A percentile compares a stretch with the other conserved stretches of the same genome.
Evolutionary conservation across 2,329 filamentous ascomycete species (phyloP).

Genomic region (Corniculantispora saksenae): DNA sequence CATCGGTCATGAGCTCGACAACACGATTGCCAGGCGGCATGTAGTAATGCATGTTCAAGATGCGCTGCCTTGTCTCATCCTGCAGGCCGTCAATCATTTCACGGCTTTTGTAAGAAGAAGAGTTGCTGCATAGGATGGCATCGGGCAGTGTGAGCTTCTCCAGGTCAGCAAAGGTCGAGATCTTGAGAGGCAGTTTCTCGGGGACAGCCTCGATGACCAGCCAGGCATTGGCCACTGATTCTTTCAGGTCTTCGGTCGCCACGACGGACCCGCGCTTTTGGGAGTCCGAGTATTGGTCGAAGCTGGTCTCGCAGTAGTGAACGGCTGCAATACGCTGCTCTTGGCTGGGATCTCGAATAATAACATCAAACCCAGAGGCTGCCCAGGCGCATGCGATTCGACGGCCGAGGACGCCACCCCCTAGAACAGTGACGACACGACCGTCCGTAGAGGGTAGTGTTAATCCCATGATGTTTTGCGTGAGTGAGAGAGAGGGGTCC

Average conservation of each 20-base stretch:
- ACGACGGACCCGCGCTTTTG: constrained; percentile 29
- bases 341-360: constrained; percentile 43
- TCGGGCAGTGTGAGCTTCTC: constrained; percentile 44
- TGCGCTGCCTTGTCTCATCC: constrained; percentile 35
- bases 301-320: constrained; percentile 41
- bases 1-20: constrained; percentile 57
- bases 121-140: constrained; percentile 52
- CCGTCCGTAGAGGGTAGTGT: constrained; percentile 24
- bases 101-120: constrained; percentile 52
- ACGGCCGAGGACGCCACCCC: constrained; percentile 45
- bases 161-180: constrained; percentile 47
- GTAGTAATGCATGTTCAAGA: constrained; percentile 54
- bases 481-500: not conserved
- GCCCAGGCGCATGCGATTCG: constrained; percentile 43
- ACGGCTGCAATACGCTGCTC: constrained; percentile 39
- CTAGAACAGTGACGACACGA: constrained; percentile 40
- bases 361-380: constrained; percentile 43
- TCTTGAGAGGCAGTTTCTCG: constrained; percentile 51
- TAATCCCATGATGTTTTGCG: constrained; percentile 24
- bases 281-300: constrained; percentile 30
- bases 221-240: constrained; percentile 49
- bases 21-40: constrained; percentile 49
- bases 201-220: constrained; percentile 56
- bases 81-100: constrained; percentile 48
- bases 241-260: constrained; percentile 38